Evolutionary conservation across 768 basidiomycete species (phyloP).

Genomic region (Steccherinum ochraceum): DNA sequence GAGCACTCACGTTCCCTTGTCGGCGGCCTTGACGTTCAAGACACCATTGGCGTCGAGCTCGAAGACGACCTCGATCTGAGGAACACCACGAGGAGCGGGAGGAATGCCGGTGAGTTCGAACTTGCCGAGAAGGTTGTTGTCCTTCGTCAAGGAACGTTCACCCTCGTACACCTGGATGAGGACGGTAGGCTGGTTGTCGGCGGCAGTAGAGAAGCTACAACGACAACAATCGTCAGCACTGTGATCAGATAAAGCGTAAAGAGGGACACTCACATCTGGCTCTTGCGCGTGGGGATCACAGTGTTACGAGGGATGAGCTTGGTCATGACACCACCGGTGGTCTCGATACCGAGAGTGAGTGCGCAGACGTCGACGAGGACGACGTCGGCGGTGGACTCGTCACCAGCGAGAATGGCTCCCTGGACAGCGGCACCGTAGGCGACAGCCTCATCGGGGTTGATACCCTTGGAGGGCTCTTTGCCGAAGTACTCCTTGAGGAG

Average conservation of each 20-base stretch:
- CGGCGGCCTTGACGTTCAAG: slow-evolving; percentile 85
- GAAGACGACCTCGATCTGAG: slow-evolving; percentile 96
- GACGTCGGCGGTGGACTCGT: slow-evolving; percentile 83
- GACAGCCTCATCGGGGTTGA: slow-evolving; percentile 99
- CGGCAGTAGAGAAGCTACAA: slow-evolving; percentile 63
- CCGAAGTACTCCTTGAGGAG: slow-evolving; percentile 98
- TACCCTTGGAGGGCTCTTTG: slow-evolving; percentile 96
- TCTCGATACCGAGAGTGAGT: slow-evolving; percentile 97
- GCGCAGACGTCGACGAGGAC: slow-evolving; percentile 97
- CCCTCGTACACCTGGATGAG: slow-evolving; percentile 97
- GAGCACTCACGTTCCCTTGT: slow-evolving; percentile 76
- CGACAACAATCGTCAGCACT: slow-evolving; percentile 17
- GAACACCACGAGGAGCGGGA: slow-evolving; percentile 92
- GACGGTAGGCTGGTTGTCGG: slow-evolving; percentile 92
- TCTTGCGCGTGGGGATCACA: slow-evolving; percentile 96
- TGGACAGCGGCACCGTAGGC: slow-evolving; percentile 99
- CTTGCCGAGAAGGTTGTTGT: slow-evolving; percentile 97
- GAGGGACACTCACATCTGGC: slow-evolving; percentile 64
- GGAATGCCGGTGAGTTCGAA: slow-evolving; percentile 92
- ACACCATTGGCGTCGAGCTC: slow-evolving; percentile 50
- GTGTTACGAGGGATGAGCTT: slow-evolving; percentile 98
- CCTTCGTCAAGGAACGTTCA: slow-evolving; percentile 95
- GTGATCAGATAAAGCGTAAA: not conserved
- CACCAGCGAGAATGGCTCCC: slow-evolving; percentile 95
- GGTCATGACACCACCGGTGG: slow-evolving; percentile 96